A percentile compares a stretch with the other conserved stretches of the same genome.
Evolutionary conservation across 2,329 filamentous ascomycete genomes (phyloP).

Genomic region (Penicillium sp.): DNA sequence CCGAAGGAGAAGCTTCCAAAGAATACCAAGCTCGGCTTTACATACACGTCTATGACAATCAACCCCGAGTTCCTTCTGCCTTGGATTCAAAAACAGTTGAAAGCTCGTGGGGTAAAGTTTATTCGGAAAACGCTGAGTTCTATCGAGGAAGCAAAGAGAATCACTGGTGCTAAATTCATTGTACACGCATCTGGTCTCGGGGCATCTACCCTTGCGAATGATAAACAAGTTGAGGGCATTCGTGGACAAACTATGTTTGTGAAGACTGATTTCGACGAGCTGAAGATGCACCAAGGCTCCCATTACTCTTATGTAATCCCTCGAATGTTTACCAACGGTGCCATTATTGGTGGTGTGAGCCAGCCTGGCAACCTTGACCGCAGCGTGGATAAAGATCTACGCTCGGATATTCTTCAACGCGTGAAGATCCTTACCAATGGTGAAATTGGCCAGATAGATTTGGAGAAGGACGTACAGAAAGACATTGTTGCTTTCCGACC

Average conservation of each 20-base stretch:
- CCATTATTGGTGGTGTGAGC: constrained; percentile 22
- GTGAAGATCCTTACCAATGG: constrained; percentile 7
- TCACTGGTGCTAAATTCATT: constrained; percentile 7
- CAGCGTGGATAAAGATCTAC: constrained; percentile 7
- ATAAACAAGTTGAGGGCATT: constrained; percentile 38
- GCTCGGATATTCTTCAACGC: constrained; percentile 19
- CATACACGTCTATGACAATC: constrained; percentile 19
- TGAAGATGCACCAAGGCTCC: constrained; percentile 24
- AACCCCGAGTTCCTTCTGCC: constrained; percentile 18
- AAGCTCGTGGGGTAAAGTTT: constrained; percentile 15
- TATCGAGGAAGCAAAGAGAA: constrained; percentile 9
- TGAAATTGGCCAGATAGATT: constrained; percentile 2
- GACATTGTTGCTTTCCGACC: constrained; percentile 28
- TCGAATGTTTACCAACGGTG: constrained; percentile 22
- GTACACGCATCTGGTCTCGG: constrained; percentile 26
- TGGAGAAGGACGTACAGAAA: constrained; percentile 6
- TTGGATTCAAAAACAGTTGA: constrained; percentile 19
- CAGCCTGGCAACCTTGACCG: constrained; percentile 17
- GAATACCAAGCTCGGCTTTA: constrained; percentile 18
- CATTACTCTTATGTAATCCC: constrained; percentile 29
- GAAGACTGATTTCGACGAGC: constrained; percentile 19
- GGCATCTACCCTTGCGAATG: constrained; percentile 19
- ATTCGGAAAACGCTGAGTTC: constrained; percentile 12
- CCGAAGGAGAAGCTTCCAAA: constrained; percentile 8
- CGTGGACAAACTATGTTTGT: constrained; percentile 30